phyloP scores from a whole-genome alignment of 2,329 filamentous ascomycete species.

The Myriosclerotinia duriaeana region DNA sequence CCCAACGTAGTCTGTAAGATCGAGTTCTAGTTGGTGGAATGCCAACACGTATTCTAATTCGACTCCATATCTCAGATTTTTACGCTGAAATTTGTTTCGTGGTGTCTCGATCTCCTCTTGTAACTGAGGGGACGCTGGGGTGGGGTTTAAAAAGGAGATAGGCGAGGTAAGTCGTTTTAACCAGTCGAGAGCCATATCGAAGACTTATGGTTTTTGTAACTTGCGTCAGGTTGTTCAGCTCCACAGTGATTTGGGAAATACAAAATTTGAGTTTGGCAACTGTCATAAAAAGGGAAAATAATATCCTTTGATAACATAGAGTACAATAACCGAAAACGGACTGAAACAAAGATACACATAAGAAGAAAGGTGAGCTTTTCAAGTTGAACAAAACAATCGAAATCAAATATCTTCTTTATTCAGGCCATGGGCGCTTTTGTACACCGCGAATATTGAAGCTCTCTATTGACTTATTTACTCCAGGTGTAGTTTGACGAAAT shows the following conservation, averaged over 20 bases:
- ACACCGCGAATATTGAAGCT: not conserved
- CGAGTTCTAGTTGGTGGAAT: slow-evolving; percentile 30
- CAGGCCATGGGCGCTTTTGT: not conserved
- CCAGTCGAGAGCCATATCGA: slow-evolving; percentile 8
- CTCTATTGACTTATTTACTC: too few species aligned
- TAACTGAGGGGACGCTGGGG: not conserved
- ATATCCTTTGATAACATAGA: slow-evolving; percentile 17
- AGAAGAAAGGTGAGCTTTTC: not conserved
- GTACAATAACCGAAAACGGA: slow-evolving; percentile 17
- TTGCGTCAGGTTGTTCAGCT: not conserved
- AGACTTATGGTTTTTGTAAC: not conserved
- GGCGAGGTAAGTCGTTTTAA: not conserved
- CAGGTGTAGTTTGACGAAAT: not conserved
- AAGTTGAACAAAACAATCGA: not conserved
- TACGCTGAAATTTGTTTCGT: not conserved
- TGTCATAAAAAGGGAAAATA: not conserved
- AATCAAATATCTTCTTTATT: slow-evolving; percentile 11
- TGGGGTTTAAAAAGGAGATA: not conserved
- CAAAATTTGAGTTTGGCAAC: not conserved
- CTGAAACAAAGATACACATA: slow-evolving; percentile 4
- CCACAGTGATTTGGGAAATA: not conserved
- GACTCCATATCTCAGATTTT: slow-evolving; percentile 28
- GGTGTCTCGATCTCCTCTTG: not conserved
- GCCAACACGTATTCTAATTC: slow-evolving; percentile 36
- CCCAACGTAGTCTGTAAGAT: slow-evolving; percentile 16